Evolutionary conservation across 129 eudicot genomes (phyloP).

Genomic region (Smallanthus sonchifolius): DNA sequence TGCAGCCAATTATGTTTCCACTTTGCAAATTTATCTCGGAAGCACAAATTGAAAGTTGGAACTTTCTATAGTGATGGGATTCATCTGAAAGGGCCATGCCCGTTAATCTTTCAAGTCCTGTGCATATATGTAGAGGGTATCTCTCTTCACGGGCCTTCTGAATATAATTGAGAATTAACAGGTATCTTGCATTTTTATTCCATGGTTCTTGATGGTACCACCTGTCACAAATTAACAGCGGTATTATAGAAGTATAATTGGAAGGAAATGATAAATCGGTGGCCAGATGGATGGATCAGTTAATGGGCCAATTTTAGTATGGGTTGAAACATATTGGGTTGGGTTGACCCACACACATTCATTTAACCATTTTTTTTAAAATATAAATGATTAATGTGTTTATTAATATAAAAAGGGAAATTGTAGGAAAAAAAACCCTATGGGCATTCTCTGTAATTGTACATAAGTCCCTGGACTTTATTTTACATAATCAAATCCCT

Average conservation of each 20-base stretch:
- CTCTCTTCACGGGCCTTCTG: constrained; percentile 78
- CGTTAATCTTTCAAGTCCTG: constrained; percentile 49
- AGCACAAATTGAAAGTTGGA: constrained; percentile 76
- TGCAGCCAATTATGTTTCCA: constrained; percentile 48
- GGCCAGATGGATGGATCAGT: neutral
- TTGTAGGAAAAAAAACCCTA: neutral
- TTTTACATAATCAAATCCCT: neutral
- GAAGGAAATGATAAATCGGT: neutral
- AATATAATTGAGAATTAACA: constrained; percentile 63
- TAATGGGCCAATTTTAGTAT: neutral
- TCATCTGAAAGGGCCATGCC: constrained; percentile 52
- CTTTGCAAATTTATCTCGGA: constrained; percentile 70
- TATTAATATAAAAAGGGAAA: neutral
- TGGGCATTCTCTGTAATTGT: neutral
- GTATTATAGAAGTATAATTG: neutral
- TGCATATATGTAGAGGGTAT: constrained; percentile 59
- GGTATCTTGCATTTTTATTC: constrained; percentile 65
- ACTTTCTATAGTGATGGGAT: constrained; percentile 41
- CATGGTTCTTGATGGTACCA: constrained; percentile 86
- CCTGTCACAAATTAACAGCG: constrained; percentile 34
- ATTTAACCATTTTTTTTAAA: neutral
- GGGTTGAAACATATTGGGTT: neutral
- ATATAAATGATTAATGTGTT: neutral
- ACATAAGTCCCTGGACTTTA: neutral
- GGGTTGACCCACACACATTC: neutral